A percentile compares a stretch with the other conserved stretches of the same genome.
These are phyloP conservation scores for Rhynchosporium agropyri DNA, from an alignment of 2,329 filamentous ascomycete species.

Conservation along the genomic window DNA sequence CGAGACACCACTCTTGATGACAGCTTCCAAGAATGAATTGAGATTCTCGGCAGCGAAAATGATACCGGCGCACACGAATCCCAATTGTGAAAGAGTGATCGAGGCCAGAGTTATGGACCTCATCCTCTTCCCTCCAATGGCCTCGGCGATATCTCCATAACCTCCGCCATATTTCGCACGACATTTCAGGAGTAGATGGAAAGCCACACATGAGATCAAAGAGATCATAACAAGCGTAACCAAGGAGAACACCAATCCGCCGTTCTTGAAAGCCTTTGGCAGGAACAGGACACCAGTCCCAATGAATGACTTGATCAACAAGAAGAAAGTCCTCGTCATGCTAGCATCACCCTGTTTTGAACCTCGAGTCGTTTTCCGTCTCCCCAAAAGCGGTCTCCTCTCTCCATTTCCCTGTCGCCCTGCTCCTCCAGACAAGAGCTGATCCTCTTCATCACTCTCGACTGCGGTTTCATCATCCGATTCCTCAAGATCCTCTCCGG, in stretches of 20 bases:
- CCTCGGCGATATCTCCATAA: conserved; percentile 92
- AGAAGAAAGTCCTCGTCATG: conserved; percentile 78
- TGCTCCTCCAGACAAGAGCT: conserved; percentile 61
- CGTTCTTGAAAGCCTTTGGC: conserved; percentile 87
- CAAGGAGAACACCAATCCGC: conserved; percentile 94
- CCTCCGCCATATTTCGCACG: conserved; percentile 62
- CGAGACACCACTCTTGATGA: conserved; percentile 80
- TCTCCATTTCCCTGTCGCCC: conserved; percentile 65
- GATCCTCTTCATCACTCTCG: conserved; percentile 61
- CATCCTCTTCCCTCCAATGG: conserved; percentile 87
- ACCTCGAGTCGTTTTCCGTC: conserved; percentile 66
- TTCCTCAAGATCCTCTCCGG: conserved; percentile 91
- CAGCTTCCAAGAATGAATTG: conserved; percentile 88
- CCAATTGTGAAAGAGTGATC: conserved; percentile 90
- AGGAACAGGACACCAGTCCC: conserved; percentile 93
- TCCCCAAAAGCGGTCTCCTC: conserved; percentile 72
- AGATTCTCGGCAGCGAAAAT: conserved; percentile 94
- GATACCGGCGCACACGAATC: conserved; percentile 90
- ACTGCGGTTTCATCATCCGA: conserved; percentile 47
- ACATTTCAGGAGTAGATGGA: conserved; percentile 81
- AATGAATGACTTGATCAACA: conserved; percentile 94
- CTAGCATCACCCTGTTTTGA: conserved; percentile 68
- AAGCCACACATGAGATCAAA: conserved; percentile 91
- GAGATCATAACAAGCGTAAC: conserved; percentile 82
- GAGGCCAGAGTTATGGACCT: conserved; percentile 82